phyloP scores from a whole-genome alignment of 140 eudicot species.

The Erigeron philadelphicus region DNA sequence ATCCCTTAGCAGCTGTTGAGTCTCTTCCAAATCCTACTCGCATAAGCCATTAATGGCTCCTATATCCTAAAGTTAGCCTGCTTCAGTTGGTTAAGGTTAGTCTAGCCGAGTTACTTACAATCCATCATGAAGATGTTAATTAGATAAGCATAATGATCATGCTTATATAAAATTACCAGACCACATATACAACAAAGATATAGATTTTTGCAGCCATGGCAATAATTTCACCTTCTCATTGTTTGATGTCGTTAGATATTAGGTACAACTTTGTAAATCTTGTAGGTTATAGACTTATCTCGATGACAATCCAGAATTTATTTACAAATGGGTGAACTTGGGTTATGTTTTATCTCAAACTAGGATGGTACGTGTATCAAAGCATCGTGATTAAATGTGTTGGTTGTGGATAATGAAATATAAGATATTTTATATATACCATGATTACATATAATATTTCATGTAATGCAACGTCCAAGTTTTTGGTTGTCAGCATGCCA shows the following conservation, averaged over 20 bases:
- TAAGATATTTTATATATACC: background rate
- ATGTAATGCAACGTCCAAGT: no score
- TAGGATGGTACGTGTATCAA: no score
- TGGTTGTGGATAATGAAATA: background rate
- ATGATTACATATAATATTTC: background rate
- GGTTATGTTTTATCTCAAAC: background rate
- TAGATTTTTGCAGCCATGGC: background rate
- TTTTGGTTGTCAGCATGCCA: no score
- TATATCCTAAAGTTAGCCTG: background rate
- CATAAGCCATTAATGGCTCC: constrained; percentile 35
- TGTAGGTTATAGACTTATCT: background rate
- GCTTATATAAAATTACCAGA: constrained; percentile 9
- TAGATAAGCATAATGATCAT: constrained; percentile 13
- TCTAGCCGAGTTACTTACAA: constrained; percentile 8
- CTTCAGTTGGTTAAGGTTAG: constrained; percentile 18
- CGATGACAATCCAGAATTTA: background rate
- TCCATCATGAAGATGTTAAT: constrained; percentile 4
- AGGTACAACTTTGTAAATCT: background rate
- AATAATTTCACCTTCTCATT: background rate
- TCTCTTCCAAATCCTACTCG: constrained; percentile 50
- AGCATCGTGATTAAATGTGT: no score
- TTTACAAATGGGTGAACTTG: background rate
- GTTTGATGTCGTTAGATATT: background rate
- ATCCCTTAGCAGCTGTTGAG: constrained; percentile 91
- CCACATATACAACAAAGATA: background rate